A percentile compares a stretch with the other conserved stretches of the same genome.
These are phyloP conservation scores for Furcasterigmium furcatum DNA, from an alignment of 2,329 filamentous ascomycete genomes.

Conservation along the genomic window DNA sequence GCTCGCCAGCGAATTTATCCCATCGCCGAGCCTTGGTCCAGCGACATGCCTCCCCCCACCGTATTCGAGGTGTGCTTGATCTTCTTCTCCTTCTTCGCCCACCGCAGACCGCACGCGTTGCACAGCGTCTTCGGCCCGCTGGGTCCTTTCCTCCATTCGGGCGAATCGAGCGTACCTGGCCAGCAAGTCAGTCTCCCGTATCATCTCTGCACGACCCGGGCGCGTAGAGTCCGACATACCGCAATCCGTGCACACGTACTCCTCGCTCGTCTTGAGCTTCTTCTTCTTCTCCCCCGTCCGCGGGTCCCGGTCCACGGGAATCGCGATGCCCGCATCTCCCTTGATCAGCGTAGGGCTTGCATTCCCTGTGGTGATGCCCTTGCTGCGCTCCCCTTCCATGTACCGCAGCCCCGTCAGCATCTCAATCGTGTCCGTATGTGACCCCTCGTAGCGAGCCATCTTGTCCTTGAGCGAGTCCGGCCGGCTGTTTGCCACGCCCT, in stretches of 20 bases:
- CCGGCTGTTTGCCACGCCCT: slow-evolving; percentile 63
- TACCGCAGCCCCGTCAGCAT: slow-evolving; percentile 89
- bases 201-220: no score
- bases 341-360: slow-evolving; percentile 77
- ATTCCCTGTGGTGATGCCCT: slow-evolving; percentile 83
- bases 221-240: slow-evolving; percentile 50
- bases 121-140: slow-evolving; percentile 91
- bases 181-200: background rate
- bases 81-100: slow-evolving; percentile 83
- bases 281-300: slow-evolving; percentile 77
- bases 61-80: slow-evolving; percentile 18
- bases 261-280: slow-evolving; percentile 78
- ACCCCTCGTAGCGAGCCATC: slow-evolving; percentile 78
- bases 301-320: slow-evolving; percentile 74
- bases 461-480: slow-evolving; percentile 80
- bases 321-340: slow-evolving; percentile 83
- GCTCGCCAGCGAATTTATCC: no score
- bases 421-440: slow-evolving; percentile 84
- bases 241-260: slow-evolving; percentile 95
- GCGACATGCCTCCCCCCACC: background rate
- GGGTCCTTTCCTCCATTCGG: slow-evolving; percentile 92
- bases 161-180: slow-evolving; percentile 77
- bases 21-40: no score
- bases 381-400: slow-evolving; percentile 81
- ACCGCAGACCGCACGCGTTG: slow-evolving; percentile 83